Evolutionary conservation across 2,329 filamentous ascomycete species (phyloP).

Genomic region (Sporothrix brunneoviolacea): DNA sequence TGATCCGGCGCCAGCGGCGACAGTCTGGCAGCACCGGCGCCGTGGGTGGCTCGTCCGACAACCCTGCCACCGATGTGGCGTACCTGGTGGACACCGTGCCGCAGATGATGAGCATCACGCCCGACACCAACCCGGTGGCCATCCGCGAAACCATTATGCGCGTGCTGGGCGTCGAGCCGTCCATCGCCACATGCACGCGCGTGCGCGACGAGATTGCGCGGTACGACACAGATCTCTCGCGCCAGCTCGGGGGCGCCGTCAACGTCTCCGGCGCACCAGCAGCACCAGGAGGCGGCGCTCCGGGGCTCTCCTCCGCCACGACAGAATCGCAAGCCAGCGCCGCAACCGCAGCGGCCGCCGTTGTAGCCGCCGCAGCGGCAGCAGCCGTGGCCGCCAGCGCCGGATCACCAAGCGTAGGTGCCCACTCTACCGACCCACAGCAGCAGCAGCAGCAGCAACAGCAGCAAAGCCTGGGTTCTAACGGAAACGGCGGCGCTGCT

Average conservation of each 20-base stretch:
- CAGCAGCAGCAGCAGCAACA: conserved; percentile 15
- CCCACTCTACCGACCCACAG: conserved; percentile 25
- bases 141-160: conserved; percentile 53
- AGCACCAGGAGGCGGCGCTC: too few species aligned
- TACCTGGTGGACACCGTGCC: conserved; percentile 56
- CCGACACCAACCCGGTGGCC: conserved; percentile 53
- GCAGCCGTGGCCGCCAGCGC: conserved; percentile 11
- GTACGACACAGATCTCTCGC: conserved; percentile 15
- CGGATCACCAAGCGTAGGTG: background rate
- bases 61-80: conserved; percentile 48
- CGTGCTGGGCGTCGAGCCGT: conserved; percentile 48
- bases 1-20: conserved; percentile 50
- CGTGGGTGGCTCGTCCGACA: conserved; percentile 37
- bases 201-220: conserved; percentile 53
- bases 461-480: conserved; percentile 12
- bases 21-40: conserved; percentile 33
- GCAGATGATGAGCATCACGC: conserved; percentile 50
- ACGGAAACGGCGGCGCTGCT: conserved; percentile 13
- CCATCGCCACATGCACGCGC: conserved; percentile 46
- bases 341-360: conserved; percentile 15
- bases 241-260: background rate
- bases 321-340: conserved; percentile 10
- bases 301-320: background rate
- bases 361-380: conserved; percentile 17
- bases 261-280: background rate